Evolutionary conservation across 805 yeast species (phyloP), one percentile per base, ranked within the genome.

Genomic region (Kuraishia borneana): DNA sequence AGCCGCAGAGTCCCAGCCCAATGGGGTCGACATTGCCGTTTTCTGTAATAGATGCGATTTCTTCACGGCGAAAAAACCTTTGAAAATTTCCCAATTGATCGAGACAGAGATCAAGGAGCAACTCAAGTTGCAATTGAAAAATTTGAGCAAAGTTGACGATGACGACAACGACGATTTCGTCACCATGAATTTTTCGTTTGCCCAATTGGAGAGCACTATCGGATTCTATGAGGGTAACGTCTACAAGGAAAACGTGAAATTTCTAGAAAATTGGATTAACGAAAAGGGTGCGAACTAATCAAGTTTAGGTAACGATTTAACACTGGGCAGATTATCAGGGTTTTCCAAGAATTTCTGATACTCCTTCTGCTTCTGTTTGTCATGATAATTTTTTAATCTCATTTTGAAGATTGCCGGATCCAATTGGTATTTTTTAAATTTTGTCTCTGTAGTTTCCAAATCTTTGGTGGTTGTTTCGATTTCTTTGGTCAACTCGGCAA

Each of bases 1-100:
- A 26, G 46, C 64, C 13, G 73, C 89, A 2, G 96, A 84, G 50
- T 39, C 45, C 12, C 60, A 65, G 33, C 73, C 76, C 13, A 73
- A 71, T 40, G 94, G 94, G 3, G 67, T 82, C 17, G 89, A 83
- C 49, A 63, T 82, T 28, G 60, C 82, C 32, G 58, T 92, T 38
- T 92, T 88, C 13, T 76, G 92, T 40, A 89, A 89, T 60, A 89
- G 89, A 53, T 69, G 71, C 34, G 97, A 92, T 46, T 68, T 78
- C 26, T 92, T 92, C 59, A 83, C 85, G 40, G 72, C 94, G 12
- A 70, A 84, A 44, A 89, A 92, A 16, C 63, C 76, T 7, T 46
- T 56, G 33, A 76, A 80, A 47, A 70, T 88, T 34, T 67, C 61
- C 43, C 63, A 63, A 18, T 52, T 73, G 27, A 54, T 89, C 36